phyloP scores from a whole-genome alignment of 2,329 filamentous ascomycete species.

The Claviceps paspali region DNA sequence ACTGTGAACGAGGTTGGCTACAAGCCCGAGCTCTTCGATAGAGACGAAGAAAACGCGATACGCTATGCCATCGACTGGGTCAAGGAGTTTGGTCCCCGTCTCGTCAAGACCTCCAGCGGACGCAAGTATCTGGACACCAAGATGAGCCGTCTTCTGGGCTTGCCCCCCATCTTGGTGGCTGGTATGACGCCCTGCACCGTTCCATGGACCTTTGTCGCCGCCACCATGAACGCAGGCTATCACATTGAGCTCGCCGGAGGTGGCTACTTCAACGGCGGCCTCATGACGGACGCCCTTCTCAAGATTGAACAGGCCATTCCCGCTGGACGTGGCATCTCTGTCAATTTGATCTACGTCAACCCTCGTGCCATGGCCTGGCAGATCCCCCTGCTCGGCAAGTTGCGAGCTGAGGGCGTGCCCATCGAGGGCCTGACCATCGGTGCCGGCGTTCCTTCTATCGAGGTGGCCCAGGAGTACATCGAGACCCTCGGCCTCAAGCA shows the following conservation, averaged over 20 bases:
- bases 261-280: conserved; percentile 72
- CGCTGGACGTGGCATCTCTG: conserved; percentile 70
- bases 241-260: conserved; percentile 82
- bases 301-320: conserved; percentile 79
- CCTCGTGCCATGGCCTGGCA: conserved; percentile 86
- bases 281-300: conserved; percentile 65
- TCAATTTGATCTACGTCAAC: conserved; percentile 86
- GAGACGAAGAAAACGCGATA: conserved; percentile 86
- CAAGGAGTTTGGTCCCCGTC: conserved; percentile 83
- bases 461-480: conserved; percentile 88
- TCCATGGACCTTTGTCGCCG: conserved; percentile 80
- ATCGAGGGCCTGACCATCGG: conserved; percentile 89
- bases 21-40: conserved; percentile 94
- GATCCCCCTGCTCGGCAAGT: conserved; percentile 65
- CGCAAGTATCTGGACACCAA: conserved; percentile 93
- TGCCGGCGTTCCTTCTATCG: conserved; percentile 83
- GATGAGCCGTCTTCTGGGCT: conserved; percentile 74
- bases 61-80: conserved; percentile 97
- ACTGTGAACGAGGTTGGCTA: conserved; percentile 86
- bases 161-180: conserved; percentile 78
- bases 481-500: conserved; percentile 85
- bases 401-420: conserved; percentile 72
- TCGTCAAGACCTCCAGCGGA: conserved; percentile 78
- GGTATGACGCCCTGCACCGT: conserved; percentile 90
- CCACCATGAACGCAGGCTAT: conserved; percentile 90